Evolutionary conservation across 208 protist genomes (phyloP), one percentile per base, ranked within the genome.

Genomic region (Phytomonas sp.): DNA sequence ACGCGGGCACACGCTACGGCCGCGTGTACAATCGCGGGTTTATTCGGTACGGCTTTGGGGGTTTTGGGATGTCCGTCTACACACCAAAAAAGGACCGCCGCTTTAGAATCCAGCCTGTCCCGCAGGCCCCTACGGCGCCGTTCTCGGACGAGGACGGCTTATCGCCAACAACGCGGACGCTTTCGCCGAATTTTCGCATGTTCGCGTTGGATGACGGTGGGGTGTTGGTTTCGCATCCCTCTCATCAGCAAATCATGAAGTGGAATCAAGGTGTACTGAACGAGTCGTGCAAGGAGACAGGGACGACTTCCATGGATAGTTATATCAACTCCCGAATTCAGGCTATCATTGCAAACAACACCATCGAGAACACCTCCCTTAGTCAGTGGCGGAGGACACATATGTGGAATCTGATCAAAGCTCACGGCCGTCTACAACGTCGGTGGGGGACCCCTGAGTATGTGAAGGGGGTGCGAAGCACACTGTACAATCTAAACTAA

Each of bases 31-130:
- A 89, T 70, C 78, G 87, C 23, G 86, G 87, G 65, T 95, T 95
- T 72, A 81, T 93, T 56, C 87, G 87, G 31, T 95, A 93, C 75
- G 87, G 87, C 60, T 95, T 95, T 66, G 87, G 87, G n/a, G 90
- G 90, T 37, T 95, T 89, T 68, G 90, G 90, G n/a, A 93, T 93
- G 80, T 91, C 84, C 67, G 83, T 89, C n/a, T 95, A 93, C 86
- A 84, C 79, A 32, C 66, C 85, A 0, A 91, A 90, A 77, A 95
- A 95, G 79, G 77, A 95, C 52, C 87, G 90, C 75, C 66, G 66
- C 59, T 93, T 95, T 68, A 61, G 68, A 29, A 76, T 86, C 10
- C 65, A 74, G 72, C 77, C 78, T 32, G 56, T 79, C 10, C 64
- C 62, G 34, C 69, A 67, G 16, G 66, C 64, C 23, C 32, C 64